phyloP scores from a whole-genome alignment of 345 rosid genomes.

The Luvunga scandens region DNA sequence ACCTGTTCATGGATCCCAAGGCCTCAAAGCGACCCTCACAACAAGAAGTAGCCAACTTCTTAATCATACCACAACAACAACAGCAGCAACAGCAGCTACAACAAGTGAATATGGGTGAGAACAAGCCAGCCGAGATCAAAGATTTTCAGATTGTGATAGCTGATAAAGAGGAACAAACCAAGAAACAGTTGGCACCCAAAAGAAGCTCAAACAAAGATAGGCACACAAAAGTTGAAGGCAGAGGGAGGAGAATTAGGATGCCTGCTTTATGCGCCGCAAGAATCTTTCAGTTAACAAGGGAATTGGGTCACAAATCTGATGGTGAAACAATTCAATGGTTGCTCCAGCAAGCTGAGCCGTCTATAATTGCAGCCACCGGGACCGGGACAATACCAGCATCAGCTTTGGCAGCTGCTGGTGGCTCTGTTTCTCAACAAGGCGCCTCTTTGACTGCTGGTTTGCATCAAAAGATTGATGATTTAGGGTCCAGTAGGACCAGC shows the following conservation, averaged over 20 bases:
- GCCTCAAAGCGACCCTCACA: slow-evolving; percentile 45
- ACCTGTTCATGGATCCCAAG: slow-evolving; percentile 65
- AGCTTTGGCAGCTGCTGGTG: slow-evolving; percentile 63
- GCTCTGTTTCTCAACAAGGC: slow-evolving; percentile 63
- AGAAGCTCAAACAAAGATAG: slow-evolving; percentile 93
- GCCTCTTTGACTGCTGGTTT: slow-evolving; percentile 64
- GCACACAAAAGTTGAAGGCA: slow-evolving; percentile 93
- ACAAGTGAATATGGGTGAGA: slow-evolving; percentile 37
- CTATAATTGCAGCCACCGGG: slow-evolving; percentile 89
- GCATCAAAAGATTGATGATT: slow-evolving; percentile 63
- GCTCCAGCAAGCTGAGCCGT: slow-evolving; percentile 91
- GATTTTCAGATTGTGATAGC: slow-evolving; percentile 73
- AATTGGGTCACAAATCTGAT: slow-evolving; percentile 96
- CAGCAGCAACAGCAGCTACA: slow-evolving; percentile 22
- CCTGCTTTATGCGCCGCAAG: slow-evolving; percentile 97
- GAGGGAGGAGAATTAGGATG: slow-evolving; percentile 96
- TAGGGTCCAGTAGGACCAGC: slow-evolving; percentile 60
- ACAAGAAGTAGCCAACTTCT: slow-evolving; percentile 49
- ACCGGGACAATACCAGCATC: slow-evolving; percentile 96
- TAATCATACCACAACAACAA: slow-evolving; percentile 48
- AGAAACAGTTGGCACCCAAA: slow-evolving; percentile 71
- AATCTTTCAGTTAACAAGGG: slow-evolving; percentile 93
- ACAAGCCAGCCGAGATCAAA: slow-evolving; percentile 59
- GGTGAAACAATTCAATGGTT: slow-evolving; percentile 98
- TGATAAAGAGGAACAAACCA: slow-evolving; percentile 54